A percentile compares a stretch with the other conserved stretches of the same genome.
phyloP scores from a whole-genome alignment of 1,284 basidiomycete species.

The Rhodotorula mucilaginosa region DNA sequence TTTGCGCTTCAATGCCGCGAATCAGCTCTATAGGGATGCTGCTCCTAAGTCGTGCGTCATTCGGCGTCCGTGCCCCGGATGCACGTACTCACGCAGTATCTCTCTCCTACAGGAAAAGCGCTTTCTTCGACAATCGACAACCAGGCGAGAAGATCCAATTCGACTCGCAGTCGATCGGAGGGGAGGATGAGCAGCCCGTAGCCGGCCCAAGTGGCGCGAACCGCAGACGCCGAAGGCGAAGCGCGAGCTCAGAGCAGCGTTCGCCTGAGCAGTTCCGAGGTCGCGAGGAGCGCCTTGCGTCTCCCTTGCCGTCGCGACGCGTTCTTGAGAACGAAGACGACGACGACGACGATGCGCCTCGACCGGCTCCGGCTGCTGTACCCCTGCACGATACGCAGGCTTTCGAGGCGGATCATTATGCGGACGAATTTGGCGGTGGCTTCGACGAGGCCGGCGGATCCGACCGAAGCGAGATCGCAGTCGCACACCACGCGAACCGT shows the following conservation, averaged over 20 bases:
- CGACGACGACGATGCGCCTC: neutral
- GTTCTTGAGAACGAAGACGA: neutral
- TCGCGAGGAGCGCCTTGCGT: neutral
- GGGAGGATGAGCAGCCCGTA: neutral
- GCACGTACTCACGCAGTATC: too few species aligned
- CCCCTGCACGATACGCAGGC: neutral
- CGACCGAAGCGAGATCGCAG: neutral
- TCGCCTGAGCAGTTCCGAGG: constrained; percentile 1
- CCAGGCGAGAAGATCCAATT: constrained; percentile 20
- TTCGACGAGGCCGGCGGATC: neutral
- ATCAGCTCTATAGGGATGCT: neutral
- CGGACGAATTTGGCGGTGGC: constrained; percentile 7
- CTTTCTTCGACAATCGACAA: constrained; percentile 12
- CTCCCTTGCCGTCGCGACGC: neutral
- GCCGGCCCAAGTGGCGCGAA: neutral
- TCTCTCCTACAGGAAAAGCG: neutral
- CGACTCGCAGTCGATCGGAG: constrained; percentile 9
- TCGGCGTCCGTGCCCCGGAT: too few species aligned
- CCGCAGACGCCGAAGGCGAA: neutral
- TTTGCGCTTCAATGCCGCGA: neutral
- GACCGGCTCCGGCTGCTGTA: neutral
- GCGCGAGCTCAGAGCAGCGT: neutral
- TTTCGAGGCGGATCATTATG: neutral
- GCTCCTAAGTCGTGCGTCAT: neutral
- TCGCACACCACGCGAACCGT: too few species aligned